These are phyloP conservation scores for Trichoderma endophyticum DNA, from an alignment of 2,329 filamentous ascomycete genomes.

Conservation along the genomic window DNA sequence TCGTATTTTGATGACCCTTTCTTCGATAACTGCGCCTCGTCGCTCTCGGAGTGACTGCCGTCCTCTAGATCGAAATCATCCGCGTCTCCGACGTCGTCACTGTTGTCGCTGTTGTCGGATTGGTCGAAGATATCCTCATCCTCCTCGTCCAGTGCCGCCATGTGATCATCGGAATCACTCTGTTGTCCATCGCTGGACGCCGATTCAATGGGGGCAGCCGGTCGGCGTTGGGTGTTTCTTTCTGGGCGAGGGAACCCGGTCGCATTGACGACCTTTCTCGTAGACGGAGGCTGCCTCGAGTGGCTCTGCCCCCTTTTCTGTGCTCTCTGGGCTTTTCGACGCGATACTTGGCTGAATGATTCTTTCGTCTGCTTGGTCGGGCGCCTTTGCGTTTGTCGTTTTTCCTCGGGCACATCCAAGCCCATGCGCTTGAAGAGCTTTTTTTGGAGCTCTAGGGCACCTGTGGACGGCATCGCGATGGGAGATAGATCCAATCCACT, in stretches of 20 bases:
- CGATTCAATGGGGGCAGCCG: background rate
- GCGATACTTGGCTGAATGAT: conserved; percentile 54
- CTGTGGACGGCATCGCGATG: conserved; percentile 25
- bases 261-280: background rate
- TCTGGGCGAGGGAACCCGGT: background rate
- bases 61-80: conserved; percentile 24
- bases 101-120: background rate
- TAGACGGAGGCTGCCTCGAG: conserved; percentile 8
- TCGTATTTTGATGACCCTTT: background rate
- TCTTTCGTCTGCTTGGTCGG: conserved; percentile 19
- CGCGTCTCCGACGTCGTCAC: conserved; percentile 24
- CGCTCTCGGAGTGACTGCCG: conserved; percentile 25
- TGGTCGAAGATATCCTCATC: background rate
- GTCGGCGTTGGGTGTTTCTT: background rate
- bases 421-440: conserved; percentile 39
- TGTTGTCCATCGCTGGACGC: background rate
- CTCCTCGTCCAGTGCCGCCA: background rate
- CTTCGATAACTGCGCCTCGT: conserved; percentile 5
- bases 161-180: conserved; percentile 21
- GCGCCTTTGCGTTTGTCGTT: conserved; percentile 10
- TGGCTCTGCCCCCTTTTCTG: conserved; percentile 52
- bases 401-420: conserved; percentile 29
- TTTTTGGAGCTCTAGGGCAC: conserved; percentile 35
- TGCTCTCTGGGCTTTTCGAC: conserved; percentile 62
- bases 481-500: background rate